Evolutionary conservation across 2,329 filamentous ascomycete genomes (phyloP), one percentile per base, ranked within the genome.

Genomic region (Diaporthe destruens): DNA sequence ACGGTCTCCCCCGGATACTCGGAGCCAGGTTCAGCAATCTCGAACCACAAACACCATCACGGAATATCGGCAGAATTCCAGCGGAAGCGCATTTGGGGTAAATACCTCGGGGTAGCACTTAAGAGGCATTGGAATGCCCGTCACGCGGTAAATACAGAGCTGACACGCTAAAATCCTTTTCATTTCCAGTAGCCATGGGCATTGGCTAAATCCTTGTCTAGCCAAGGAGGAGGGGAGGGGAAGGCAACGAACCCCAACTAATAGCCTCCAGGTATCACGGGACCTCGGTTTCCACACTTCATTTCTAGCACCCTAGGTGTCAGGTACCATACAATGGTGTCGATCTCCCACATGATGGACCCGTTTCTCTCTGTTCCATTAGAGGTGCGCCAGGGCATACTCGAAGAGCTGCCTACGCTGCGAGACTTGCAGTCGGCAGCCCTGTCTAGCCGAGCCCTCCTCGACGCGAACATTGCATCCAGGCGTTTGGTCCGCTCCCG

Each of bases 341-440:
- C 20, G 9, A 16, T 23, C 44, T 36, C 7, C n/a, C 29, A 49
- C 29, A 32, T 18, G 36, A 65, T 65, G 61, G 61, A 65, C 36
- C 29, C 61, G 32, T 51, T 65, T 9, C 39, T 63, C 18, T 16
- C 25, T 18, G 8, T 63, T 7, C 61, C 61, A 36, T 25, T 65
- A 23, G 61, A 65, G 61, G 44, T 65, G 44, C 44, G 61, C 9
- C 61, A 65, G 32, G 61, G 29, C 32, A 51, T 65, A 23, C 44
- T 65, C 11, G 61, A 65, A 39, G 61, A 3, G 4, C n/a, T 65
- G 32, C 44, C 44, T 14, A 65, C 25, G 4, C 44, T 65, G 29
- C 61, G 61, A 51, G 61, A 65, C 44, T n/a, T 65, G 61, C 61
- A 65, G 61, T 65, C 61, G 14, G 61, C 61, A 49, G n/a, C n/a